Conservation (phyloP, 2,329 filamentous ascomycete species). For the Tolypocladium ovalisporum region DNA sequence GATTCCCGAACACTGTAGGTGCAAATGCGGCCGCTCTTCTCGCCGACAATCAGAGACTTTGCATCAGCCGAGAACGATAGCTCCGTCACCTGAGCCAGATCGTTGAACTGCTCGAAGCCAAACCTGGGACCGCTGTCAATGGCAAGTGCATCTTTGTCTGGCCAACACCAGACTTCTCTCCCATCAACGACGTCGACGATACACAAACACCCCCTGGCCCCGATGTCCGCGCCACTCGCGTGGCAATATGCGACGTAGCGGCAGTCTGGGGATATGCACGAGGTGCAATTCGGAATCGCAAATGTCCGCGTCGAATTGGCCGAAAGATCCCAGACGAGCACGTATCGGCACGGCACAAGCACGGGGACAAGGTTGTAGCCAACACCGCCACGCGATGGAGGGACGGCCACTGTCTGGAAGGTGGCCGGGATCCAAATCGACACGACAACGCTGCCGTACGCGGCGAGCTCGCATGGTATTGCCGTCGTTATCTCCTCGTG, state of each 20-base stretch:
- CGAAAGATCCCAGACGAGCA: conserved; percentile 29
- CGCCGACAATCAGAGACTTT: conserved; percentile 23
- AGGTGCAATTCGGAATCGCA: conserved; percentile 25
- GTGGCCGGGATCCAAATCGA: conserved; percentile 30
- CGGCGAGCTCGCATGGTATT: conserved; percentile 22
- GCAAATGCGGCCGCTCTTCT: conserved; percentile 20
- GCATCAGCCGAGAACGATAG: conserved; percentile 26
- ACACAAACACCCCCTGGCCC: conserved; percentile 20
- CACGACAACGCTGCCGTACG: conserved; percentile 25
- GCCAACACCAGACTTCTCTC: conserved; percentile 26
- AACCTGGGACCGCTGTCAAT: conserved; percentile 10
- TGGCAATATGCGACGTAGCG: conserved; percentile 29
- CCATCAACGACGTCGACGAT: conserved; percentile 27
- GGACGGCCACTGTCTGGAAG: conserved; percentile 20
- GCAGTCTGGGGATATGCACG: conserved; percentile 28
- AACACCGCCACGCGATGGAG: conserved; percentile 10
- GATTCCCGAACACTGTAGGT: conserved; percentile 24
- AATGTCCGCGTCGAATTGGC: conserved; percentile 25
- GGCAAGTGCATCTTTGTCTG: conserved; percentile 16
- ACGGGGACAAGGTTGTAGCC: conserved; percentile 23
- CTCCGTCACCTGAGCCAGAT: conserved; percentile 23
- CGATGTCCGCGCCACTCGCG: conserved; percentile 18
- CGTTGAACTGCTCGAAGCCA: conserved; percentile 20
- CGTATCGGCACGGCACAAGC: conserved; percentile 19
- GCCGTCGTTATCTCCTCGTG: conserved; percentile 28